phyloP scores from a whole-genome alignment of 768 basidiomycete species.

The Cubamyces lactineus region DNA sequence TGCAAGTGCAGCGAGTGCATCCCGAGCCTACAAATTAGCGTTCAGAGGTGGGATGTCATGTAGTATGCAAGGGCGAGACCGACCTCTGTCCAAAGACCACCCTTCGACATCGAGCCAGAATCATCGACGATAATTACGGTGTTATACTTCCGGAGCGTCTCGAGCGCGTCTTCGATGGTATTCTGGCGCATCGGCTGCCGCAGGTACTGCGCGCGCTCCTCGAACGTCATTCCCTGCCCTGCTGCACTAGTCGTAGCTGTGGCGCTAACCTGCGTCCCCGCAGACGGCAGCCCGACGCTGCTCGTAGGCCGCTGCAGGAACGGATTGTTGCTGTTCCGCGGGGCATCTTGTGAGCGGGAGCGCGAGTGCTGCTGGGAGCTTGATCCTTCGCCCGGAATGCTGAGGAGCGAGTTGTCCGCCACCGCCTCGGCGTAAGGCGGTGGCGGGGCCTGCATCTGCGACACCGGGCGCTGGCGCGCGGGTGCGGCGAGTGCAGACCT shows the following conservation, averaged over 20 bases:
- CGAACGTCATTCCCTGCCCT: not conserved
- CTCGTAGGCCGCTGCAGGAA: slow-evolving; percentile 7
- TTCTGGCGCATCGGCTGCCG: slow-evolving; percentile 25
- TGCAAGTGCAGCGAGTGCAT: slow-evolving; percentile 54
- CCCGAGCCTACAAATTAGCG: slow-evolving; percentile 42
- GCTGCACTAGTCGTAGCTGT: not conserved
- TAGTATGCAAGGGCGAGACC: not conserved
- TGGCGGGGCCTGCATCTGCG: slow-evolving; percentile 18
- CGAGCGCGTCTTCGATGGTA: slow-evolving; percentile 31
- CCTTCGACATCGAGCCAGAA: slow-evolving; percentile 55
- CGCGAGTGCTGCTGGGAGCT: not conserved
- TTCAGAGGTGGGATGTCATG: not conserved
- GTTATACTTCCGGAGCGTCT: slow-evolving; percentile 50
- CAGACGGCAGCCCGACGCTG: slow-evolving; percentile 7
- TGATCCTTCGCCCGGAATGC: not conserved
- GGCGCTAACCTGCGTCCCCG: not conserved
- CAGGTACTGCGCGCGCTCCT: slow-evolving; percentile 18
- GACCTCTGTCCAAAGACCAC: slow-evolving; percentile 55
- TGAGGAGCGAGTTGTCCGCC: slow-evolving; percentile 7
- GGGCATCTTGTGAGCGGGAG: slow-evolving; percentile 12
- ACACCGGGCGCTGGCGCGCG: slow-evolving; percentile 6
- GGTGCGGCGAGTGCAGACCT: slow-evolving; percentile 20
- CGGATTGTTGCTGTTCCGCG: slow-evolving; percentile 10
- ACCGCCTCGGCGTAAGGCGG: slow-evolving; percentile 26
- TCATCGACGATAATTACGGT: slow-evolving; percentile 66